Evolutionary conservation across 257 asterid species (phyloP).

Genomic region (Paraleonurus japonicus): DNA sequence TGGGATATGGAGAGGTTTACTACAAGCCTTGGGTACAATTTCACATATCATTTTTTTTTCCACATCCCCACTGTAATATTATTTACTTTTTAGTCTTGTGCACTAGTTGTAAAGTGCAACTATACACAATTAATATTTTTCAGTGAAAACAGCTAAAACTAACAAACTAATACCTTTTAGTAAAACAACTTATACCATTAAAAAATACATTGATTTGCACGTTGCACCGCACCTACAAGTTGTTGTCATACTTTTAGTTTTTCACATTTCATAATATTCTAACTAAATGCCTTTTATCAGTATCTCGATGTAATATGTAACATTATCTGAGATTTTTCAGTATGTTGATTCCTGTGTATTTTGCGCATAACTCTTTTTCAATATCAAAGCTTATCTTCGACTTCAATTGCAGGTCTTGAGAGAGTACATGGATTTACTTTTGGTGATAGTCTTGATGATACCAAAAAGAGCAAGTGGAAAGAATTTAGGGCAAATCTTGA

Average conservation of each 20-base stretch:
- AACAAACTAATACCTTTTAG: too few relatives aligned
- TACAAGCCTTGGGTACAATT: not conserved
- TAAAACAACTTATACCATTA: too few relatives aligned
- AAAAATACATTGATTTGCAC: too few relatives aligned
- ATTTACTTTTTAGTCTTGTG: too few relatives aligned
- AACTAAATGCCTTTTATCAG: not conserved
- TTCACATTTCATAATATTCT: not conserved
- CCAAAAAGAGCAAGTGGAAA: constrained; percentile 66
- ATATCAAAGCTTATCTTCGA: constrained; percentile 16
- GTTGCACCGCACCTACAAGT: too few relatives aligned
- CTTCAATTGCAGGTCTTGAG: constrained; percentile 66
- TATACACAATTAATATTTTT: too few relatives aligned
- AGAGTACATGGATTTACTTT: constrained; percentile 83
- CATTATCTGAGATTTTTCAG: not conserved
- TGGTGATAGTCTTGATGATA: constrained; percentile 84
- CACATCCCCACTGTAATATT: not conserved
- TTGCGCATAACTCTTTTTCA: not conserved
- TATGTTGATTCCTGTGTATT: not conserved
- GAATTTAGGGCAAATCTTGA: constrained; percentile 64
- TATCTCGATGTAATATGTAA: not conserved
- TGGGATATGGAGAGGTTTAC: not conserved
- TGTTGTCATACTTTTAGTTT: not conserved
- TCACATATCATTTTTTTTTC: not conserved
- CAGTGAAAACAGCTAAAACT: too few relatives aligned
- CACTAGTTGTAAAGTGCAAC: too few relatives aligned